Evolutionary conservation across 148 eudicot species (phyloP).

Genomic region (Persicaria maculosa): DNA sequence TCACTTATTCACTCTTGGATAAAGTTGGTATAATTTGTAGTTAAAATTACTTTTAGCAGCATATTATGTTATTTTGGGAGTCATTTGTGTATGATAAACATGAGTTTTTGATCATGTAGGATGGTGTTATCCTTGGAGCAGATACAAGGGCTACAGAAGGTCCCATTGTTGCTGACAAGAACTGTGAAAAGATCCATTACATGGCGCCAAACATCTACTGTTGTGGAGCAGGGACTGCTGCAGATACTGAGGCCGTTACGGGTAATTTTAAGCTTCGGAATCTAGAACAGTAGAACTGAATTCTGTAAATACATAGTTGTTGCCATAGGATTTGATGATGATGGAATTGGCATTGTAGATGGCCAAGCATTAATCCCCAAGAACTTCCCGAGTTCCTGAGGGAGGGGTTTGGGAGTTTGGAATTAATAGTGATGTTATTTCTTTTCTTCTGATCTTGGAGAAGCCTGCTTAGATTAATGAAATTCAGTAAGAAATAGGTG

Average conservation of each 20-base stretch:
- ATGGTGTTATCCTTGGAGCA: conserved; percentile 95
- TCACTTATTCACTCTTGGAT: not conserved
- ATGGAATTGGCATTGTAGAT: not conserved
- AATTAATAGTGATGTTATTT: not conserved
- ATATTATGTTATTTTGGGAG: not conserved
- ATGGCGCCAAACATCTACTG: conserved; percentile 97
- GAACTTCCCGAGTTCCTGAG: not conserved
- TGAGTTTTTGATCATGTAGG: conserved; percentile 23
- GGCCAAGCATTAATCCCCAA: not conserved
- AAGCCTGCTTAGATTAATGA: too few relatives aligned
- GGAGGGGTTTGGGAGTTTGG: too few relatives aligned
- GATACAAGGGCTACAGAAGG: conserved; percentile 96
- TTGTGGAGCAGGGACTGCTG: conserved; percentile 98
- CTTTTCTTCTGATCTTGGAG: not conserved
- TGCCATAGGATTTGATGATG: not conserved
- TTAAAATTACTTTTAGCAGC: not conserved
- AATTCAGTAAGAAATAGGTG: not conserved
- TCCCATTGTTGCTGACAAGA: conserved; percentile 84
- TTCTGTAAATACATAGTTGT: not conserved
- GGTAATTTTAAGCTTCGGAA: not conserved
- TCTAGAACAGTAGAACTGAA: not conserved
- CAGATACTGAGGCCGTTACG: conserved; percentile 95
- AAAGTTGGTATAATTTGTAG: not conserved
- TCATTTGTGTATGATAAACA: not conserved
- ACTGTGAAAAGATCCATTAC: conserved; percentile 90